A percentile compares a stretch with the other conserved stretches of the same genome.
Conservation (phyloP, 2,329 filamentous ascomycete species). For the Sporothrix dimorphospora region DNA sequence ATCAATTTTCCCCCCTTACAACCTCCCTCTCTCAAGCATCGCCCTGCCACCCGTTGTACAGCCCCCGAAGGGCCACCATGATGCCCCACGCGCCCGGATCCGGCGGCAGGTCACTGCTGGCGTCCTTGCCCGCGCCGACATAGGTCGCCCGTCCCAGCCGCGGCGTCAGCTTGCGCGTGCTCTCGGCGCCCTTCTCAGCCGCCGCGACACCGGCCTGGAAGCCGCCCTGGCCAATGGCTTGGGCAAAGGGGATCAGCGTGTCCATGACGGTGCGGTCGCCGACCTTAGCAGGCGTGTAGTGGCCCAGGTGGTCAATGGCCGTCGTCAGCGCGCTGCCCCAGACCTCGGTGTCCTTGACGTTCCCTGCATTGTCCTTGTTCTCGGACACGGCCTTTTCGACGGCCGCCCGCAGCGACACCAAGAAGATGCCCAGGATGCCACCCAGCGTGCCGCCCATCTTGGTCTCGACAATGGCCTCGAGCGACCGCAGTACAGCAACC, state of each 20-base stretch:
- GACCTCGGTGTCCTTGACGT: slow-evolving; percentile 37
- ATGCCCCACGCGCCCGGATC: slow-evolving; percentile 74
- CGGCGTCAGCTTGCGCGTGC: slow-evolving; percentile 66
- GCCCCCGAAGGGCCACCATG: slow-evolving; percentile 56
- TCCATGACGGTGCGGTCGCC: slow-evolving; percentile 63
- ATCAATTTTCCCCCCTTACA: not conserved
- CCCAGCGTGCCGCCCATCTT: slow-evolving; percentile 59
- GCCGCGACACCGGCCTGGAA: slow-evolving; percentile 61
- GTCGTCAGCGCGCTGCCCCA: slow-evolving; percentile 50
- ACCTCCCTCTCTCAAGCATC: not conserved
- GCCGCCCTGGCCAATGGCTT: slow-evolving; percentile 49
- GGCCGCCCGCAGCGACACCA: slow-evolving; percentile 52
- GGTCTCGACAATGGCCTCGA: slow-evolving; percentile 59
- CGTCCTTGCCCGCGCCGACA: slow-evolving; percentile 57
- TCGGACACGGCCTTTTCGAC: slow-evolving; percentile 37
- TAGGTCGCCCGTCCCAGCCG: slow-evolving; percentile 70
- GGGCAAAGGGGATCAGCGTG: slow-evolving; percentile 57
- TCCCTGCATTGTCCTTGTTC: not conserved
- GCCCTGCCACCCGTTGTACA: slow-evolving; percentile 37
- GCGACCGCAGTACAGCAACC: slow-evolving; percentile 50
- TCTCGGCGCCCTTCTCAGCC: slow-evolving; percentile 62
- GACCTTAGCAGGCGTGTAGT: slow-evolving; percentile 58
- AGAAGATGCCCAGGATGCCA: slow-evolving; percentile 58
- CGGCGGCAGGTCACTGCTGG: slow-evolving; percentile 58
- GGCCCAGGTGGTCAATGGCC: slow-evolving; percentile 52